Conservation (phyloP, 129 eudicot species). For the Scalesia atractyloides region DNA sequence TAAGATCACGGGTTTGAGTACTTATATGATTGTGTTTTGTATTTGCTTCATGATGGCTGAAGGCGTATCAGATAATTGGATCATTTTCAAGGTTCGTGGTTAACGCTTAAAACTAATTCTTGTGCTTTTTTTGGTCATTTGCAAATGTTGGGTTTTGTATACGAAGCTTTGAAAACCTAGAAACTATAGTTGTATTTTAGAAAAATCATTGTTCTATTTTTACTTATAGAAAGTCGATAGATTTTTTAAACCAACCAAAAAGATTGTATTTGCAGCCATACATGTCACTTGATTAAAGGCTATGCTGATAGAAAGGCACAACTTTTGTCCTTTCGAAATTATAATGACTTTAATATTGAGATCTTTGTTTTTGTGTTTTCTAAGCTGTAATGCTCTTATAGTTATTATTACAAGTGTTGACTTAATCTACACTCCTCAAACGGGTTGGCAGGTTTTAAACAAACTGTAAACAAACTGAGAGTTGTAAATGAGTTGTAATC, state of each 20-base stretch:
- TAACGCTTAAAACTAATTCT: background rate
- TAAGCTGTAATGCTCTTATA: no score
- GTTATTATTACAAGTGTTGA: background rate
- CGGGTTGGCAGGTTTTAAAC: background rate
- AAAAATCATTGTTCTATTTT: no score
- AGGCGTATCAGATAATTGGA: background rate
- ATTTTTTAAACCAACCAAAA: no score
- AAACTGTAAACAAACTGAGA: background rate
- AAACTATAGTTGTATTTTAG: no score
- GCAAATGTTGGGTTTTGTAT: background rate
- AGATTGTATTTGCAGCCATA: no score
- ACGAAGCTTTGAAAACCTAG: no score
- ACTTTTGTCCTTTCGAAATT: background rate
- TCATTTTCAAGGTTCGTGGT: constrained; percentile 18
- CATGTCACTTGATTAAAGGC: no score
- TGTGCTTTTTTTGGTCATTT: background rate
- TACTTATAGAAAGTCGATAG: no score
- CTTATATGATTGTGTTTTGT: background rate
- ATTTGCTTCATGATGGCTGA: constrained; percentile 20
- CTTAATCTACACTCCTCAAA: background rate
- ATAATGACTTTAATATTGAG: background rate
- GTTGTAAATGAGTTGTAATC: no score
- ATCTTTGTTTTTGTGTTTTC: background rate
- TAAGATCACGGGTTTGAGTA: background rate
- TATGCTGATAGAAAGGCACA: no score